Base-by-base conservation (phyloP, 208 protist genomes). In the Acanthamoeba divionensis region DNA sequence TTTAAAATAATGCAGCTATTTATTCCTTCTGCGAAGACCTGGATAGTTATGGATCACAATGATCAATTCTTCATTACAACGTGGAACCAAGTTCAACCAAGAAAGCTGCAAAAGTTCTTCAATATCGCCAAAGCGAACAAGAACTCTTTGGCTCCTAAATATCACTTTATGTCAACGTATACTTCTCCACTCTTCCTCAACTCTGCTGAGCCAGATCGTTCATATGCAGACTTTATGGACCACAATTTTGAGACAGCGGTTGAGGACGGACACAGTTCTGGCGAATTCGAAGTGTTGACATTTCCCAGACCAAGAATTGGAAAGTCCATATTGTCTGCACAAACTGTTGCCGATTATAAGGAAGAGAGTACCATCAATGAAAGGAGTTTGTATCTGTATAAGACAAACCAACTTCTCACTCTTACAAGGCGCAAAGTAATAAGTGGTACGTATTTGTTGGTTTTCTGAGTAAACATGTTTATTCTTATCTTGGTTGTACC, bases 151-250 rank as follows among this genome's bases (percentile, higher is more conserved):
- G 36, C 36, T 41, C 36, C 75, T 5, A 21, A 85, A 2, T 85
- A 45, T 57, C 36, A 38, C 3, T 85, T 85, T 57, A 65, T 85
- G 75, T 85, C 75, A 26, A 85, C 5, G 33, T 50, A 15, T 36
- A 38, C 9, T 57, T 44, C 44, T 26, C 31, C 12, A 85, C 75
- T 15, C 36, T 65, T 66, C 75, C 75, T 85, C 5, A 66, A 50
- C 24, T 85, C 75, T 10, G 47, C 75, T 36, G 75, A 85, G 13
- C 26, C 75, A 10, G 18, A 85, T 31, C 75, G 75, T 31, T 38
- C 75, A 33, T 85, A 85, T 57, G 75, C 75, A 33, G 75, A 85
- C 26, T 65, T 85, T 24, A 9, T 85, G 54, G 36, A 41, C 5
- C 36, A 41, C 5, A 41, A 41, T 41, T 41, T 41, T 41, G 36